Evolutionary conservation across 768 basidiomycete species (phyloP).

Genomic region (Tricholoma sp.): DNA sequence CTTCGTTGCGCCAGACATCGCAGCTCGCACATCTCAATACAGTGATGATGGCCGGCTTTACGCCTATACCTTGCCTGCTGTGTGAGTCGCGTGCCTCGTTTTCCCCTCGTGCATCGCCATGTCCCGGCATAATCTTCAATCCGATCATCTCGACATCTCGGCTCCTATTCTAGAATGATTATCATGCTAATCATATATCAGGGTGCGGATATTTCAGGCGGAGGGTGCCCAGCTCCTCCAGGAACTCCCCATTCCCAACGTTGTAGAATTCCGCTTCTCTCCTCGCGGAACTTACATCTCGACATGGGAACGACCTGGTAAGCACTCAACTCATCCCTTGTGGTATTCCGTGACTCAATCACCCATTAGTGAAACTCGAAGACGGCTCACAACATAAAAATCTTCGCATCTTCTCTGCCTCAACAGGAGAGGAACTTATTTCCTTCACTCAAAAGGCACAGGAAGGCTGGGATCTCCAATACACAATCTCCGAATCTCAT

Average conservation of each 20-base stretch:
- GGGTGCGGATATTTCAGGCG: slow-evolving; percentile 74
- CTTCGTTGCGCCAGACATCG: slow-evolving; percentile 61
- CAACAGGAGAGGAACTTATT: slow-evolving; percentile 81
- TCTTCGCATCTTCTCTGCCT: slow-evolving; percentile 82
- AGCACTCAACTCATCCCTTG: slow-evolving; percentile 13
- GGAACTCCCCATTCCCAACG: slow-evolving; percentile 68
- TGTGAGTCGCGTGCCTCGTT: slow-evolving; percentile 43
- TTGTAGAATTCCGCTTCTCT: slow-evolving; percentile 86
- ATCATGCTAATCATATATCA: slow-evolving; percentile 23
- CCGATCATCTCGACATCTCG: background rate
- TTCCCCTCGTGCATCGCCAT: slow-evolving; percentile 12
- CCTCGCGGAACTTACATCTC: slow-evolving; percentile 91
- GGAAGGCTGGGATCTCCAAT: slow-evolving; percentile 90
- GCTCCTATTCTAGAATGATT: too few relatives aligned
- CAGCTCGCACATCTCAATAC: slow-evolving; percentile 75
- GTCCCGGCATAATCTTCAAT: background rate
- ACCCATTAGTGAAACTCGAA: slow-evolving; percentile 66
- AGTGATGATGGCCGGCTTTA: slow-evolving; percentile 84
- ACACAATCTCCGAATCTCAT: slow-evolving; percentile 84
- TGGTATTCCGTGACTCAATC: background rate
- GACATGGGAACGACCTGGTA: slow-evolving; percentile 90
- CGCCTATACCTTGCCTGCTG: slow-evolving; percentile 73
- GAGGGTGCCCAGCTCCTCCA: slow-evolving; percentile 67
- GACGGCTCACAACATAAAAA: slow-evolving; percentile 93
- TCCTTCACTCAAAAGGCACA: slow-evolving; percentile 87